Evolutionary conservation across 352 stramenopile species (phyloP), one percentile per base, ranked within the genome.

Genomic region (Phytophthora hybrid): DNA sequence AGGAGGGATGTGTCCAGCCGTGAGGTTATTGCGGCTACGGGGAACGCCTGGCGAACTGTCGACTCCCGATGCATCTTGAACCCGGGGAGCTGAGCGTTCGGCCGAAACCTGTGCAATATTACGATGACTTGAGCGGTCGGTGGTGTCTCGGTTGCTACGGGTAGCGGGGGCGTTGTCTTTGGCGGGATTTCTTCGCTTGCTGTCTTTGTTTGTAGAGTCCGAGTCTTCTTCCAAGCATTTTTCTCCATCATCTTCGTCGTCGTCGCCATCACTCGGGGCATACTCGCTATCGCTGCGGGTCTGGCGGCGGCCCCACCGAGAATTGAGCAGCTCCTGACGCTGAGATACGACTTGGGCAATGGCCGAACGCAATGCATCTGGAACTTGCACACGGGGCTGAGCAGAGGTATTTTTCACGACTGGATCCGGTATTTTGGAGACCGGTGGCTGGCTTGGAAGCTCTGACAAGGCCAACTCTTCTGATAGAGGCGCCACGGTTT

Each of bases 311-410:
- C 14, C 23, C 11, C 19, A 2, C 13, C 44, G 63, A 21, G 58
- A 61, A 19, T 73, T 52, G 19, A 73, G 44, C 26, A 76, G 58
- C 56, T 71, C 34, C 23, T 71, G 66, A 59, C 66, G 66, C 29
- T 75, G 71, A 18, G 71, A 78, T 10, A 78, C 51, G 18, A 75
- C 57, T 75, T 78, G 60, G 2, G 71, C 60, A 47, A 75, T 75
- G 10, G 66, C 66, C 34, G 66, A 78, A 8, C 66, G 60, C 58
- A 78, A 32, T 1, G 46, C 49, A 60, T 66, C 59, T 16, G 52
- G 23, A 56, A 32, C 32, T 76, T 55, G 44, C 19, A 34, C 39
- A 14, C 53, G 16, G 8, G 51, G 39, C 41, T 71, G 44, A n/a
- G 23, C 16, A 29, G 11, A 13, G 11, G 19, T 52, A 19, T 2